Evolutionary conservation across 2,329 filamentous ascomycete genomes (phyloP).

Genomic region (Cadophora sp.): DNA sequence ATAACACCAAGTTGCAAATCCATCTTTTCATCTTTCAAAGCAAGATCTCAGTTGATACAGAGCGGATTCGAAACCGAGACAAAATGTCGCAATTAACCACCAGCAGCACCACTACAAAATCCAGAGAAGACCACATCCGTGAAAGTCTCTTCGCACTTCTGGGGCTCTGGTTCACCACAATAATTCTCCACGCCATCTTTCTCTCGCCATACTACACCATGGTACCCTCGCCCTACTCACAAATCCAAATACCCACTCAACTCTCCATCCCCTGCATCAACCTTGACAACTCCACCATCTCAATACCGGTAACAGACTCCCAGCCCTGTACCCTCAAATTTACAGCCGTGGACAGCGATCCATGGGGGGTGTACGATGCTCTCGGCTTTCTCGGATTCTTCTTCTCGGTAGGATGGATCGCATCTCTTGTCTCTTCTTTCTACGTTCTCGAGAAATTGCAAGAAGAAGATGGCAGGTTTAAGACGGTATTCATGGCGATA

Average conservation of each 20-base stretch:
- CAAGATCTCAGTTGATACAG: too few relatives aligned
- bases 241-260: not conserved
- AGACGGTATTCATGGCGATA: not conserved
- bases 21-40: too few relatives aligned
- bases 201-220: not conserved
- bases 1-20: too few relatives aligned
- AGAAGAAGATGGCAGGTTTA: not conserved
- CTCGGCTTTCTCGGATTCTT: not conserved
- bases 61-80: not conserved
- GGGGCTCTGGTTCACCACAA: not conserved
- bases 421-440: not conserved
- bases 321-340: not conserved
- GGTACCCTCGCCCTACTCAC: not conserved
- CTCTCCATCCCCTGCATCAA: not conserved
- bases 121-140: not conserved
- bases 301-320: not conserved
- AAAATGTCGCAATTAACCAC: not conserved
- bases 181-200: not conserved
- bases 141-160: not conserved
- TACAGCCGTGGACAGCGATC: not conserved
- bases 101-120: not conserved
- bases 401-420: not conserved
- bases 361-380: not conserved
- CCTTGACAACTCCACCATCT: not conserved
- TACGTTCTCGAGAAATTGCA: not conserved